Evolutionary conservation across 306 rosid genomes (phyloP), one percentile per base, ranked within the genome.

Genomic region (Cicer pinnatifidum): DNA sequence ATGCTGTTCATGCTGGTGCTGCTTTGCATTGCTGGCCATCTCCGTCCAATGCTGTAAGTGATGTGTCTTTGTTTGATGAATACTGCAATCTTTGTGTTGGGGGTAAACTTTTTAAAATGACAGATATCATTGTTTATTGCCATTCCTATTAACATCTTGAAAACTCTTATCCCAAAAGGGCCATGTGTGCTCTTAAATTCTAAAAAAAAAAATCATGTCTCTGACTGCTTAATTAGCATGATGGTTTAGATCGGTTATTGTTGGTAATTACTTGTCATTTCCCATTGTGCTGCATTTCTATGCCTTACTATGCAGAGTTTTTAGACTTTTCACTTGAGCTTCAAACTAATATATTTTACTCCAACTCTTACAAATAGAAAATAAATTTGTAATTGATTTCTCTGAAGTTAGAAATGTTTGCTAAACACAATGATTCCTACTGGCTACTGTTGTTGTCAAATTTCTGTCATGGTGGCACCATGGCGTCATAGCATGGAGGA

Each of bases 1-100:
- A 88, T 73, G 98, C 97, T 73, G 94, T 94, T 80, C 99, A 94
- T 72, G 99, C 99, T 6, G 97, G 95, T 43, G 99, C 99, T 1
- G 97, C 97, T 59, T 78, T 91, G 85, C 97, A 91, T 80, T 94
- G 97, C 77, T 94, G 99, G 99, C 89, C 97, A 68, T 91, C 96
- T 86, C 93, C 99, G 76, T 85, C 97, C 45, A 91, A 89, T 81
- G 97, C 96, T 72, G 99, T 91, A 85, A 91, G 97, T 60, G 7
- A 41, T 15, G 48, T 63, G 75, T 81, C 81, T 69, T 41, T 51
- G 76, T 60, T 33, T 15, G 39, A 28, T 67, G 47, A 67, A 71
- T 43, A 35, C 69, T 48, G 23, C 10, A 10, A 70, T 68, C 51
- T 77, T 74, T 38, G 46, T 23, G 57, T 72, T 72, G 40, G 44